A percentile compares a stretch with the other conserved stretches of the same genome.
Conservation (phyloP, 306 rosid species). For the Sindora glabra region DNA sequence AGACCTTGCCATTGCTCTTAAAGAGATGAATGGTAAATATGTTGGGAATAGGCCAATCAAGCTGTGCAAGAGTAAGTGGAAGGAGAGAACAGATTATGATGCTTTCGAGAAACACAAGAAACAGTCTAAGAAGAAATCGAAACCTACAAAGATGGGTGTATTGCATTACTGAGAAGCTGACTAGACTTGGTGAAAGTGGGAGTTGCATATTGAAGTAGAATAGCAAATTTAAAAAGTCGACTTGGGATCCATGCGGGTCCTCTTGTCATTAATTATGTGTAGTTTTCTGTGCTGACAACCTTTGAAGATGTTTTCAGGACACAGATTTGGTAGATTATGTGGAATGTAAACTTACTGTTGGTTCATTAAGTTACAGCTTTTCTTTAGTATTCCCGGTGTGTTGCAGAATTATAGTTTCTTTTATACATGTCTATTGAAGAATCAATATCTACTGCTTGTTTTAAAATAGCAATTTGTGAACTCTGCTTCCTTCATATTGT, state of each 20-base stretch:
- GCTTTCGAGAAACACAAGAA: slow-evolving; percentile 59
- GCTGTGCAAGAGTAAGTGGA: slow-evolving; percentile 81
- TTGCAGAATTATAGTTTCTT: neutral
- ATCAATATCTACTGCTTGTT: neutral
- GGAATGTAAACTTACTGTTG: no score
- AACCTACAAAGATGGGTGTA: slow-evolving; percentile 56
- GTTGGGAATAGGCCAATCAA: slow-evolving; percentile 83
- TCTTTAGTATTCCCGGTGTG: no score
- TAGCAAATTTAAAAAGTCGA: neutral
- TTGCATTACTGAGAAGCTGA: slow-evolving; percentile 47
- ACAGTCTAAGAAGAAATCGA: slow-evolving; percentile 50
- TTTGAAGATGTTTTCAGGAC: neutral
- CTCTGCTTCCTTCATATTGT: neutral
- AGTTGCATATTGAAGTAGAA: neutral
- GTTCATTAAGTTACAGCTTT: no score
- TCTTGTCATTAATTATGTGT: neutral
- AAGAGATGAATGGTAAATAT: slow-evolving; percentile 83
- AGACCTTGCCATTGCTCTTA: slow-evolving; percentile 63
- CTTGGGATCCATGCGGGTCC: neutral
- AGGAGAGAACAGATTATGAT: slow-evolving; percentile 59
- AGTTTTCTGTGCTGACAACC: neutral
- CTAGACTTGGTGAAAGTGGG: neutral
- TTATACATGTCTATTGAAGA: neutral
- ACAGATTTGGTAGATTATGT: no score
- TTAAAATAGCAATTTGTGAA: neutral